phyloP scores from a whole-genome alignment of 768 basidiomycete species.

The Suillus subalutaceus region DNA sequence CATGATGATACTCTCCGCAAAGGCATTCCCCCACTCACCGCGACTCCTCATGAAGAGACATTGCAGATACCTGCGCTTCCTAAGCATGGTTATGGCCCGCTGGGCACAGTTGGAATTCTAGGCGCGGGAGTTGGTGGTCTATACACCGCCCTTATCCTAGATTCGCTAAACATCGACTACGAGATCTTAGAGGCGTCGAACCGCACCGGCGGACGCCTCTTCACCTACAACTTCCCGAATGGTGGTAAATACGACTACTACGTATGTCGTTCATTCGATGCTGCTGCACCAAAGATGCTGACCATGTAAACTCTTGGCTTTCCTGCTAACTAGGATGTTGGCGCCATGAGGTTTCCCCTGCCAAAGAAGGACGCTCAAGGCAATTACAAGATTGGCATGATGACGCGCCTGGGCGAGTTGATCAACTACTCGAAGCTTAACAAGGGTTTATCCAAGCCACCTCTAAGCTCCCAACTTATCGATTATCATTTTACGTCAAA shows the following conservation, averaged over 20 bases:
- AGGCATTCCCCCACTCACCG: constrained; percentile 4
- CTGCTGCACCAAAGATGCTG: background rate
- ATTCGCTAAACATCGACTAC: constrained; percentile 43
- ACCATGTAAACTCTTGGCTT: background rate
- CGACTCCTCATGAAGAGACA: background rate
- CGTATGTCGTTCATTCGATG: constrained; percentile 21
- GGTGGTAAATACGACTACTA: constrained; percentile 38
- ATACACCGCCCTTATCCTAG: constrained; percentile 49
- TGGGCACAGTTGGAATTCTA: constrained; percentile 19
- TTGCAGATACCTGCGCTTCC: background rate
- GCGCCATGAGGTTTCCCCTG: constrained; percentile 43
- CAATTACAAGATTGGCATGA: constrained; percentile 20
- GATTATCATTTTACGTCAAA: too few species aligned
- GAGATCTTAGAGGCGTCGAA: constrained; percentile 47
- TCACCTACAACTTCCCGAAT: constrained; percentile 42
- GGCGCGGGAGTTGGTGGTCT: constrained; percentile 35
- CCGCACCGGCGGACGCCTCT: constrained; percentile 46
- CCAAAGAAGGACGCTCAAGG: constrained; percentile 17
- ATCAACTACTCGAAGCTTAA: constrained; percentile 26
- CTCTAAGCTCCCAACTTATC: background rate
- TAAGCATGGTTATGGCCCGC: constrained; percentile 3
- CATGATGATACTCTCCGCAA: constrained; percentile 15
- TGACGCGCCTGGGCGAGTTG: constrained; percentile 29
- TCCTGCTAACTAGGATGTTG: constrained; percentile 31
- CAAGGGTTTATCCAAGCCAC: background rate